Base-by-base conservation (phyloP, 192 early-diverging fungal species). In the Backusella macrospora region DNA sequence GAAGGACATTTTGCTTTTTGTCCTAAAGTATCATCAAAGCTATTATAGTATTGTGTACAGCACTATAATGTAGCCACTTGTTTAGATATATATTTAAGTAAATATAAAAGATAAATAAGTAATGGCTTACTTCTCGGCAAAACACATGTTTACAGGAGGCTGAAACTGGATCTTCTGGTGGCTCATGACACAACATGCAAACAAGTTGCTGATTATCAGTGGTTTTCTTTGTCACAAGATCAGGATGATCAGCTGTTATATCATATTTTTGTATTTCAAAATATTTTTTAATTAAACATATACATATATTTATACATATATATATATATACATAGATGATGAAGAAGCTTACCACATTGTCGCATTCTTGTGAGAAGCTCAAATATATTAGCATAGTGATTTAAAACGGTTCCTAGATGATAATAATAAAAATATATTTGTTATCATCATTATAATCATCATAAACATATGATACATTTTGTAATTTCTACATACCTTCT, bases 381-480 rank as follows among this genome's bases (percentile, higher is more conserved):
- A 80, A 98, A 96, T 66, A 98, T 96, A 67, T 91, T 93, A 46
- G 95, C 94, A 74, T 97, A 98, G 83, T 97, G 93, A 79, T 96
- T 96, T 49, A 96, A 86, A 26, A 96, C 92, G 0, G 95, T 94
- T 10, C 72, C 71, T 72, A 43, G 13, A 12, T n/a, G 21, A 40
- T 15, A 18, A 63, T 15, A 23, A 43, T 43, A 43, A 9, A 43
- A 43, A 6, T 38, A 9, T n/a, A 4, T 34, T 42, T 0, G 8
- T 3, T 13, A 13, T 18, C 43, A n/a, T 10, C 12, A 16, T 4
- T 8, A 44, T 23, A 10, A n/a, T 10, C 12, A 16, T 4, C 10
- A 44, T 23, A 10, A 40, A 21, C 16, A n/a, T 26, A 68, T 13
- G 2, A 59, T 26, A 13, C 21, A 9, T 34, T 34, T 34, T 34